Percentiles rank a stretch among this genome's conserved stretches.
Evolutionary conservation across 23 red algal genomes (phyloP).

Genomic region (Agarophyton chilense): DNA sequence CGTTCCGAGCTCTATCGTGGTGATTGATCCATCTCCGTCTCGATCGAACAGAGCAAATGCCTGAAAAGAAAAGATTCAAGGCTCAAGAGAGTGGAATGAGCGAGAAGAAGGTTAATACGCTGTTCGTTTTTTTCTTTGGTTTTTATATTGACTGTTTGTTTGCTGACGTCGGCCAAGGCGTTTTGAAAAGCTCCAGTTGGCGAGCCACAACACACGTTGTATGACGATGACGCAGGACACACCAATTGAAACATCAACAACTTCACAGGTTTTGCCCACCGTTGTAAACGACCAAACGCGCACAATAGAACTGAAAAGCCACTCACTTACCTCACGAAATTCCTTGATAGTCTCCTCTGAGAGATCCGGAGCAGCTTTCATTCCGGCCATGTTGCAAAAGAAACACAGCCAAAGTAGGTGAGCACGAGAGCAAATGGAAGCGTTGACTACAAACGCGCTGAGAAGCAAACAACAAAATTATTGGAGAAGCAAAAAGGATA

Average conservation of each 20-base stretch:
- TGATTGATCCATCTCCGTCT: conserved; percentile 89
- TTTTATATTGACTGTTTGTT: background rate
- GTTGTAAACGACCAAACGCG: background rate
- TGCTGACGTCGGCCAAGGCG: background rate
- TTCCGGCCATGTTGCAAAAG: conserved; percentile 21
- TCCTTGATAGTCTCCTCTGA: conserved; percentile 80
- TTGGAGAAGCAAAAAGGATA: no score
- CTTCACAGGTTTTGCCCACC: no score
- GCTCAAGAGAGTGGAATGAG: background rate
- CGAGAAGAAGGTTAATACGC: background rate
- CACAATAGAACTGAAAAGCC: background rate
- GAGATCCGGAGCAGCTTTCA: conserved; percentile 38
- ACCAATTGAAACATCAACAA: background rate
- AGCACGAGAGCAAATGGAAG: background rate
- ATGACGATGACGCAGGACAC: background rate
- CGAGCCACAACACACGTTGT: background rate
- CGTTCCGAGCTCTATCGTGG: conserved; percentile 78
- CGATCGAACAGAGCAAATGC: conserved; percentile 83
- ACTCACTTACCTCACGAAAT: conserved; percentile 60
- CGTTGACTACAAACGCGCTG: background rate
- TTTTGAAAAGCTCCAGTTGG: background rate
- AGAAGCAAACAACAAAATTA: background rate
- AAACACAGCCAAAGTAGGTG: background rate
- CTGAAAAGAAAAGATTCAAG: background rate
- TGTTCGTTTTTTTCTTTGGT: background rate